phyloP scores from a whole-genome alignment of 176 grass and related monocot genomes.

The Juncus inflexus region DNA sequence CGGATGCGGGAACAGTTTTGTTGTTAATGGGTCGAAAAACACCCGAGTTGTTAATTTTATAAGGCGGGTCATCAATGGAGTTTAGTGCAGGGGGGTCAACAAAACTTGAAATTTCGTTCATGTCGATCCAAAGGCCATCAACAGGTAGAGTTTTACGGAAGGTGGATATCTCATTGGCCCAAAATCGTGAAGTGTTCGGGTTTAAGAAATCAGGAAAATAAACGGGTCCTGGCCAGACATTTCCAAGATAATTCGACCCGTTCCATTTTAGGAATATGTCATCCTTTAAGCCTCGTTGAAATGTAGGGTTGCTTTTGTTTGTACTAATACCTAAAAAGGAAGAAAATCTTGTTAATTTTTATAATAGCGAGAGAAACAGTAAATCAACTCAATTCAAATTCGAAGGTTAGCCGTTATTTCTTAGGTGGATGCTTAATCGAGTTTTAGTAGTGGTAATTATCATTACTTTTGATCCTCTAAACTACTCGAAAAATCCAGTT shows the following conservation, averaged over 20 bases:
- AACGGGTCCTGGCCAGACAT: conserved; percentile 67
- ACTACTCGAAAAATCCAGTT: too few relatives aligned
- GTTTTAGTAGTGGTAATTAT: too few relatives aligned
- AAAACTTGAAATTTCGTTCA: conserved; percentile 85
- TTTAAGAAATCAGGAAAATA: conserved; percentile 76
- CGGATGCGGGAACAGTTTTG: conserved; percentile 52
- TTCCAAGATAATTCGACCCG: conserved; percentile 48
- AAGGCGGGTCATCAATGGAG: conserved; percentile 52
- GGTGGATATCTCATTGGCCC: conserved; percentile 43
- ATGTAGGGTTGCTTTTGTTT: conserved; percentile 45
- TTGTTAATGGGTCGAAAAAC: conserved; percentile 43
- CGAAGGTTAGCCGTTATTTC: too few relatives aligned
- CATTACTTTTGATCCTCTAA: too few relatives aligned
- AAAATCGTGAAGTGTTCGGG: conserved; percentile 44
- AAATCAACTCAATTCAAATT: too few relatives aligned
- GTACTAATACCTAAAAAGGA: conserved; percentile 43
- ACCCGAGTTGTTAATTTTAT: conserved; percentile 68
- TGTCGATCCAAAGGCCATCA: conserved; percentile 77
- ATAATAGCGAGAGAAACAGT: too few relatives aligned
- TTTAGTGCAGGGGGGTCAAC: conserved; percentile 22
- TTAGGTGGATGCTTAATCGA: too few relatives aligned
- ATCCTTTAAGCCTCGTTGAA: conserved; percentile 31
- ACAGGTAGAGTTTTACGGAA: conserved; percentile 57
- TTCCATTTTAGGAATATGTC: conserved; percentile 56
- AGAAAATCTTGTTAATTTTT: neutral